Conservation (phyloP, 257 asterid genomes). For the Cinchona pubescens region DNA sequence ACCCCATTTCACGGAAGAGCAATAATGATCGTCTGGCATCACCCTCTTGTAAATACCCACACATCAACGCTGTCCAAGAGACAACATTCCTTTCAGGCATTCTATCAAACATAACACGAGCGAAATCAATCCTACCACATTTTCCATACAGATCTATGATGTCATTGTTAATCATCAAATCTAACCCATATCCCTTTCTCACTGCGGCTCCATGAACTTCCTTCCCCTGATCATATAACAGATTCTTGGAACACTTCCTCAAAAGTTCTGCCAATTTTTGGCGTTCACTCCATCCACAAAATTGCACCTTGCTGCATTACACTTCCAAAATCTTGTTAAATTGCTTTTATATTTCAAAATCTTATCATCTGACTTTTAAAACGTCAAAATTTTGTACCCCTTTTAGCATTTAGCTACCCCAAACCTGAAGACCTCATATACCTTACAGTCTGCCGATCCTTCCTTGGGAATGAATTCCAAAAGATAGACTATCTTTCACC, state of each 20-base stretch:
- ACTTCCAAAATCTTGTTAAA: not conserved
- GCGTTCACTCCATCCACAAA: conserved; percentile 35
- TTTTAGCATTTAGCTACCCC: not conserved
- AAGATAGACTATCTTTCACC: not conserved
- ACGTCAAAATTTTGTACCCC: not conserved
- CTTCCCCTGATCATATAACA: conserved; percentile 40
- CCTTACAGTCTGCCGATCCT: not conserved
- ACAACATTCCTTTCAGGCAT: conserved; percentile 58
- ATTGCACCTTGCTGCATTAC: conserved; percentile 1
- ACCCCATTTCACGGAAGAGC: conserved; percentile 43
- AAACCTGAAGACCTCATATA: not conserved
- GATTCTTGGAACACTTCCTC: conserved; percentile 44
- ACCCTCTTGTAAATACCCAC: conserved; percentile 39
- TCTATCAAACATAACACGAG: conserved; percentile 39
- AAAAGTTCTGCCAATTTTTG: conserved; percentile 41
- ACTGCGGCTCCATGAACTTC: conserved; percentile 46
- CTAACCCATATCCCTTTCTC: conserved; percentile 42
- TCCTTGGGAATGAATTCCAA: not conserved
- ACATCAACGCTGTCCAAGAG: conserved; percentile 61
- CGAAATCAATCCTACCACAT: conserved; percentile 42
- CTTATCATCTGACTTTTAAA: not conserved
- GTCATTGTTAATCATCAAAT: conserved; percentile 41
- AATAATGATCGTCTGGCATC: conserved; percentile 30
- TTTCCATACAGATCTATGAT: conserved; percentile 48
- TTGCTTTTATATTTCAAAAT: not conserved